These are phyloP conservation scores for Casuarina glauca DNA, from an alignment of 306 rosid species.

Conservation along the genomic window DNA sequence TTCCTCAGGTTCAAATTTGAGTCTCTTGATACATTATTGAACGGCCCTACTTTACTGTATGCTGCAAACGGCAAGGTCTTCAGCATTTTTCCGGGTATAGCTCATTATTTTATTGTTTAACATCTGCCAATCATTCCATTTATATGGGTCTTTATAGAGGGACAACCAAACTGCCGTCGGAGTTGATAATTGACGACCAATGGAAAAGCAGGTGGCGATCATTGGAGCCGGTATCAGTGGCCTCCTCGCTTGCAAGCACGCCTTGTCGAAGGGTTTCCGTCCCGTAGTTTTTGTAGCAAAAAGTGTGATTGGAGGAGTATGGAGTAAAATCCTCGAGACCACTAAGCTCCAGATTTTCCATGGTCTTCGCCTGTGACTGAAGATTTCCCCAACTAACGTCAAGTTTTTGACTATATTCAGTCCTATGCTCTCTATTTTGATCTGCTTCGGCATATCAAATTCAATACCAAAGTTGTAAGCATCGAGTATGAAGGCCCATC, in stretches of 20 bases:
- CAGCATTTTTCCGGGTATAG: too few relatives aligned
- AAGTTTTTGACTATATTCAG: constrained; percentile 40
- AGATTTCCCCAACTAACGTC: constrained; percentile 27
- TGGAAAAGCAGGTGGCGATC: constrained; percentile 46
- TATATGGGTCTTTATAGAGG: background rate
- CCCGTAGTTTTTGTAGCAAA: too few relatives aligned
- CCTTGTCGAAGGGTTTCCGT: constrained; percentile 37
- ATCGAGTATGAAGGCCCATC: constrained; percentile 43
- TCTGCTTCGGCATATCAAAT: constrained; percentile 42
- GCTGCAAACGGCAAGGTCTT: too few relatives aligned
- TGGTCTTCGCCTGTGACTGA: too few relatives aligned
- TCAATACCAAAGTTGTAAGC: constrained; percentile 40
- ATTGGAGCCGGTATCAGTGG: constrained; percentile 69
- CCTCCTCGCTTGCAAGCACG: constrained; percentile 67
- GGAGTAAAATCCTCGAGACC: too few relatives aligned
- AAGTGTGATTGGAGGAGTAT: too few relatives aligned
- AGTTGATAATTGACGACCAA: background rate
- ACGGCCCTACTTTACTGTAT: too few relatives aligned
- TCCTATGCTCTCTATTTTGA: constrained; percentile 54
- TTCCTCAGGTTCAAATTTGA: background rate
- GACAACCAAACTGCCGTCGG: too few relatives aligned
- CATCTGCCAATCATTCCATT: too few relatives aligned
- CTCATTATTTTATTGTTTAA: too few relatives aligned
- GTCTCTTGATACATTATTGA: too few relatives aligned
- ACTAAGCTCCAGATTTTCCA: too few relatives aligned